Conservation (phyloP, 805 yeast species). For the Sporopachydermia lactativora region DNA sequence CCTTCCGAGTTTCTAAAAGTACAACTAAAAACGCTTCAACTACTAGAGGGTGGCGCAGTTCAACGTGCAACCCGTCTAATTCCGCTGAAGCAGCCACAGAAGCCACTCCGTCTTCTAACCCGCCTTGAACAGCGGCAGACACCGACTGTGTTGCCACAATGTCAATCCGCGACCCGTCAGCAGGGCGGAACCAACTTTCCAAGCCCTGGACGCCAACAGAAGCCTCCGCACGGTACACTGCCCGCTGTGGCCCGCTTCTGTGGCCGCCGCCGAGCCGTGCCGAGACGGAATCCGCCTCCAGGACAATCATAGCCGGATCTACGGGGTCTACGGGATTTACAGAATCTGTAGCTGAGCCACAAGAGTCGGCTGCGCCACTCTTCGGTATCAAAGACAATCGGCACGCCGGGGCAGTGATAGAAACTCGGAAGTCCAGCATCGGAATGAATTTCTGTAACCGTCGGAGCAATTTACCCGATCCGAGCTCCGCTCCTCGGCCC, state of each 20-base stretch:
- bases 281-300: too few relatives aligned
- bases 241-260: too few relatives aligned
- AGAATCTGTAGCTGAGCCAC: too few relatives aligned
- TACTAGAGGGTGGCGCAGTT: conserved; percentile 18
- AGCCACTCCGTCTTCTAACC: conserved; percentile 5
- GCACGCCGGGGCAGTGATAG: not conserved
- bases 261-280: too few relatives aligned
- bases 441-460: not conserved
- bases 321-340: conserved; percentile 2
- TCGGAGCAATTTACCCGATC: not conserved
- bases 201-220: conserved; percentile 2
- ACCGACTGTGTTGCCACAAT: conserved; percentile 14
- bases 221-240: too few relatives aligned
- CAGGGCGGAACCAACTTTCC: conserved; percentile 17
- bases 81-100: conserved; percentile 13
- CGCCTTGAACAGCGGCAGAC: conserved; percentile 7
- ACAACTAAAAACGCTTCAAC: conserved; percentile 12
- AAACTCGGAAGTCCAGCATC: not conserved
- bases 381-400: not conserved
- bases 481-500: too few relatives aligned
- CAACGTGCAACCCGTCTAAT: conserved; percentile 15
- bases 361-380: too few relatives aligned
- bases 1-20: not conserved
- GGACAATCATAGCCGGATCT: too few relatives aligned
- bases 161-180: conserved; percentile 14